Conservation (phyloP, 768 basidiomycete genomes). For the Auriscalpium vulgare region DNA sequence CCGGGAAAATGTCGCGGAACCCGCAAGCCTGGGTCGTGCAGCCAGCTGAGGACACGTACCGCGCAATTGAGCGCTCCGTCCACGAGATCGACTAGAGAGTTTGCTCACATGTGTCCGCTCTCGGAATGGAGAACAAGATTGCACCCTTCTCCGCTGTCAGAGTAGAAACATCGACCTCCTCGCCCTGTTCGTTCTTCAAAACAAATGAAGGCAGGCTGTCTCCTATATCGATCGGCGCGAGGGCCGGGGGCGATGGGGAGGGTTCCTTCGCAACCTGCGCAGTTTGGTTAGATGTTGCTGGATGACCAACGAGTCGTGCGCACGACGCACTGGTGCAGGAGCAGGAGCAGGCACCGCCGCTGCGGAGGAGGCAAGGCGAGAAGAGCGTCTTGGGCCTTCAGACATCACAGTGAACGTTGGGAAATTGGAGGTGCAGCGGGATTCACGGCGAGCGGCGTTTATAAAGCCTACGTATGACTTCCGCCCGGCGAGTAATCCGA, state of each 20-base stretch:
- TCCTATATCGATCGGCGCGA: conserved; percentile 52
- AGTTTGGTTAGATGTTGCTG: too few species aligned
- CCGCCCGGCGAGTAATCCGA: not conserved
- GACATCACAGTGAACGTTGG: conserved; percentile 3
- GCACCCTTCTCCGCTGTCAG: conserved; percentile 66
- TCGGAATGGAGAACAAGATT: conserved; percentile 78
- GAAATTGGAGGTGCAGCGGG: not conserved
- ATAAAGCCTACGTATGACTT: not conserved
- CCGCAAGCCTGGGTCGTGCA: conserved; percentile 92
- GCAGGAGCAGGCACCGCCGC: not conserved
- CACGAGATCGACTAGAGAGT: conserved; percentile 4
- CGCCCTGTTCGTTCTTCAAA: conserved; percentile 80
- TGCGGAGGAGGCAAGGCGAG: conserved; percentile 10
- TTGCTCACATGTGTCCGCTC: conserved; percentile 73
- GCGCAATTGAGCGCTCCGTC: not conserved
- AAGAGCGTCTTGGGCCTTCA: conserved; percentile 13
- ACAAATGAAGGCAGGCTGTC: conserved; percentile 64
- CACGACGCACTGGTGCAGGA: not conserved
- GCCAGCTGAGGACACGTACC: conserved; percentile 47
- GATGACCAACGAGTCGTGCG: too few species aligned
- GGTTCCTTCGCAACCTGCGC: too few species aligned
- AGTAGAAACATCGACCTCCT: conserved; percentile 61
- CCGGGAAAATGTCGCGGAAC: conserved; percentile 76
- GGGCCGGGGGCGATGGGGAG: not conserved
- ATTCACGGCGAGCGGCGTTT: not conserved